A percentile compares a stretch with the other conserved stretches of the same genome.
Evolutionary conservation across 1,284 basidiomycete species (phyloP).

Genomic region (Puccinia novopanici): DNA sequence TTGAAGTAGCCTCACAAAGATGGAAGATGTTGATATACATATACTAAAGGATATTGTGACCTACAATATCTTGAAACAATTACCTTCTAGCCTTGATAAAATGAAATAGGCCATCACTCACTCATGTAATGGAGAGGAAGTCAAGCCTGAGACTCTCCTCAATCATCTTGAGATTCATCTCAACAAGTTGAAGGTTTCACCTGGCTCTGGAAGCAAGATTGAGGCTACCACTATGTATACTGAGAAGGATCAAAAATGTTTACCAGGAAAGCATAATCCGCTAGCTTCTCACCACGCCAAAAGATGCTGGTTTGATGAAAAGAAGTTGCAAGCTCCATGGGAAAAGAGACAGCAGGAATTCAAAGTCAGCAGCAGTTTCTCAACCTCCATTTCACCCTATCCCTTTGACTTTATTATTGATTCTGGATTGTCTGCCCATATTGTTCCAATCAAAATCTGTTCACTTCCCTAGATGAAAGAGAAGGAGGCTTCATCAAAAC

Average conservation of each 20-base stretch:
- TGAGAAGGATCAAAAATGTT: neutral
- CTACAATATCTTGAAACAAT: neutral
- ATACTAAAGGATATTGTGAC: neutral
- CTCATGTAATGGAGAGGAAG: neutral
- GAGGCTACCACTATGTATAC: neutral
- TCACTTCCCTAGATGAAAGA: neutral
- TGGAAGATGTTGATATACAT: no score
- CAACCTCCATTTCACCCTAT: neutral
- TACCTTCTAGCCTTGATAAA: neutral
- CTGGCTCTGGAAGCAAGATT: no score
- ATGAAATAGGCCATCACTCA: constrained; percentile 6
- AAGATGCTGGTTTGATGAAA: no score
- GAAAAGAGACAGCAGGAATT: no score
- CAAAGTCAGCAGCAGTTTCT: constrained; percentile 12
- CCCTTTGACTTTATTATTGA: neutral
- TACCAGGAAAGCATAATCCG: no score
- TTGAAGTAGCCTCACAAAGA: neutral
- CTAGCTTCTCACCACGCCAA: no score
- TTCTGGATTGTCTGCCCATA: neutral
- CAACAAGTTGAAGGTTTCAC: neutral
- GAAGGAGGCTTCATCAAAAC: constrained; percentile 1
- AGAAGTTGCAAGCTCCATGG: no score
- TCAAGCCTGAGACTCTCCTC: neutral
- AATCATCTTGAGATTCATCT: constrained; percentile 6
- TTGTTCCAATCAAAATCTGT: neutral